Evolutionary conservation across 768 basidiomycete genomes (phyloP), one percentile per base, ranked within the genome.

Genomic region (Mycena floridula): DNA sequence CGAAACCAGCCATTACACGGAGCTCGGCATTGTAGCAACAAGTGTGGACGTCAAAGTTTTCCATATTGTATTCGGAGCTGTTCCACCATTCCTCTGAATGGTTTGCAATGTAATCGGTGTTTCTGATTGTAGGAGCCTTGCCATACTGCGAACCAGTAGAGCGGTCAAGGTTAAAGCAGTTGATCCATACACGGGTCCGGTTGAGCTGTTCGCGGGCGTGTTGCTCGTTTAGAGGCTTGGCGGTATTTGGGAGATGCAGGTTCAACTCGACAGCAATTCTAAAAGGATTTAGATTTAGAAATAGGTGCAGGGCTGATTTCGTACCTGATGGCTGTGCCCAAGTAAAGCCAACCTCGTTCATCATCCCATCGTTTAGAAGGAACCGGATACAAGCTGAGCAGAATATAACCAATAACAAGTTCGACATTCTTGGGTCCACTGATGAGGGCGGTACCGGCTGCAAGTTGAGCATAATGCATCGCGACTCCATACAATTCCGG

Each of bases 231-330:
- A 79, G 66, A 7, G 87, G 84, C 52, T 83, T 81, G 21, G 81
- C 79, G 2, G 81, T 79, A 35, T 74, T 73, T 2, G 86, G 87
- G 24, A 85, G 73, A 53, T 96, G 88, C 27, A 97, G 72, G 55
- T 94, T 93, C 20, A 97, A 72, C 59, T 95, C 92, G 21, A 82
- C 89, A 1, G 92, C 93, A 47, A 89, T 79, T 49, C 92, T 93
- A 43, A 36, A 32, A 38, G 44, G 39, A 39, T 37, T 44, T 32
- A 12, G 9, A 38, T 24, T 25, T 21, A 25, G 20, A 24, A 37
- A 37, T 32, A 16, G 44, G 8, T 7, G 6, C 5, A 27, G 41
- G 25, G 18, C 43, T n/a, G 12, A 20, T 23, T 26, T 48, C 66
- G 24, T 53, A 86, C 88, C 90, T 74, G 48, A 94, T 91, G 7